Base-by-base conservation (phyloP, 1,284 basidiomycete species). In the Cutaneotrichosporon sp. region DNA sequence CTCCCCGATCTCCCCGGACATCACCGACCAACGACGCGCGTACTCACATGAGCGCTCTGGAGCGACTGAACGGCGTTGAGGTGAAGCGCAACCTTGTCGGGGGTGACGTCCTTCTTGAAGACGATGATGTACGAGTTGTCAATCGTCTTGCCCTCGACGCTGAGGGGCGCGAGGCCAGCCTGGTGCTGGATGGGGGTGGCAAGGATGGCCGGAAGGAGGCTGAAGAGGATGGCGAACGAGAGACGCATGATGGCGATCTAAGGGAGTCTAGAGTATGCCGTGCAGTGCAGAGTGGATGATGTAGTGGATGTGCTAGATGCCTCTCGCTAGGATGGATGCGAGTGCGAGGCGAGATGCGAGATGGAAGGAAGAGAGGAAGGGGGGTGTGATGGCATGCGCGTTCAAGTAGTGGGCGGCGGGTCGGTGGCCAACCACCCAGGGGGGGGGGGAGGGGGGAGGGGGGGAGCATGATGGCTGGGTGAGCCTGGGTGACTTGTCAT, bases 81-180 rank as follows among this genome's bases (percentile, higher is more conserved):
- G 78, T 95, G 91, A 76, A 88, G 88, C 68, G 84, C 79, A 74
- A 89, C 82, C 58, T 87, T 79, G 22, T 81, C 78, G 18, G 83
- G 70, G 14, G 85, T 81, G 10, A 87, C 70, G 62, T 86, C 87
- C 67, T 87, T 84, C 84, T 91, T 92, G 72, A 97, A 84, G 77
- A 92, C 85, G 78, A 97, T 86, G 65, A 97, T 92, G 83, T 97
- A 97, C 27, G 89, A 89, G 83, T 92, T 88, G 81, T 91, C 88
- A 72, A 95, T 83, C 27, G 58, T 55, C 36, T 63, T 36, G 73
- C 81, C 67, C 79, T 72, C 55, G 86, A 78, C 61, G 31, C 34
- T 56, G 67, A 79, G 69, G 57, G 77, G 74, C 10, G 76, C 75
- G 18, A 79, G 53, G 33, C 59, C 58, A 20, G 59, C 59, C 43